Evolutionary conservation across 805 yeast genomes (phyloP), one percentile per base, ranked within the genome.

Genomic region (Lipomyces japonicus): DNA sequence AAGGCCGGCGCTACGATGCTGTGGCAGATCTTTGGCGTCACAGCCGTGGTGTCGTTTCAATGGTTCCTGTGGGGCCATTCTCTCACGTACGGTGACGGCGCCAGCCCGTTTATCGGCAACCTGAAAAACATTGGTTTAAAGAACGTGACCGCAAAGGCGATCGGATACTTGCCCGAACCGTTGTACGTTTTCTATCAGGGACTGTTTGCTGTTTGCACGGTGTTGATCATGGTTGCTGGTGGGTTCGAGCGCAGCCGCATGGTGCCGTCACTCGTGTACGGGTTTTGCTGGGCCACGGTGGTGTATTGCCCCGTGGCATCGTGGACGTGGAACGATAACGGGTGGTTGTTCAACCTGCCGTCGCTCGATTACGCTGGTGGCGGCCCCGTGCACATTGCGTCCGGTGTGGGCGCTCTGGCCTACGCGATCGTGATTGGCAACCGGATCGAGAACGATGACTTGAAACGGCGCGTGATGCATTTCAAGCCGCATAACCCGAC

Each of bases 11-110:
- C 93, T 48, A 87, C 97, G 6, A 74, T 93, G 46, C 72, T 93
- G 45, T 93, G 97, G 97, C 95, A 96, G 22, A 83, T 96, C 4
- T 71, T 93, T 65, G 89, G 89, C 86, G 88, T 95, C 21, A 81
- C 81, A 18, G 82, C 93, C 60, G 73, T 91, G 30, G 81, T 89
- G 4, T 71, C 84, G 1, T 88, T 93, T 78, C 96, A 93, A 69
- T 91, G 98, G 97, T 93, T 88, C 71, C 89, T 89, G 74, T 89
- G 97, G 96, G 98, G 97, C 57, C 93, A 86, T 70, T 86, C 97
- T 10, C 76, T 93, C 51, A 83, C 88, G 18, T 91, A 91, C 67
- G 76, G 90, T 23, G 87, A 82, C 65, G 71, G 75, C 50, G 81
- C 79, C n/a, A 77, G 86, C 14, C 75, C 72, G 18, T 85, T 89